Evolutionary conservation across 176 grass and related monocot genomes (phyloP).

Genomic region (Aegilops sharonensis): DNA sequence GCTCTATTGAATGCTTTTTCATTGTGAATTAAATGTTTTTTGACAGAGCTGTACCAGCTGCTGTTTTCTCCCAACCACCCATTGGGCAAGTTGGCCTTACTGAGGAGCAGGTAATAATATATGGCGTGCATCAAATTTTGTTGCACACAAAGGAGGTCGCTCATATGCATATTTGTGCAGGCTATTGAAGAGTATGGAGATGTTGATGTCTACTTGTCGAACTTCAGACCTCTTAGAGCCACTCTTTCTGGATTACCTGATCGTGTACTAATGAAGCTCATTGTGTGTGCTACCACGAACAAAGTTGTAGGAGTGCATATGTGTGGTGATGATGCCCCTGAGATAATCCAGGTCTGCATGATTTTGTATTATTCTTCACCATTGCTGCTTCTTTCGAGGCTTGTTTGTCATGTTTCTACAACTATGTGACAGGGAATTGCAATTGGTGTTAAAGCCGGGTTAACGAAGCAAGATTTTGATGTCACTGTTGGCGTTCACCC

Average conservation of each 20-base stretch:
- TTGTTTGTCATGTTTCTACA: neutral
- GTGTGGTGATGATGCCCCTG: slow-evolving; percentile 87
- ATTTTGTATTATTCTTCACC: neutral
- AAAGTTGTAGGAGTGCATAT: slow-evolving; percentile 91
- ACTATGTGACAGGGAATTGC: slow-evolving; percentile 67
- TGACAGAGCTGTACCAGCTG: slow-evolving; percentile 78
- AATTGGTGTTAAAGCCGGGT: slow-evolving; percentile 88
- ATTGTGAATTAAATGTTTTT: slow-evolving; percentile 1
- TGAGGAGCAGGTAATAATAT: slow-evolving; percentile 69
- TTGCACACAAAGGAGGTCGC: neutral
- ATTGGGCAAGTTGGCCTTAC: slow-evolving; percentile 91
- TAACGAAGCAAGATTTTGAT: slow-evolving; percentile 95
- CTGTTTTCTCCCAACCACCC: slow-evolving; percentile 88
- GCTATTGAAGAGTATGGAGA: slow-evolving; percentile 72
- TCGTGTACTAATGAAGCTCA: slow-evolving; percentile 81
- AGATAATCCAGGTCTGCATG: slow-evolving; percentile 81
- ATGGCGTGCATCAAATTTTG: neutral
- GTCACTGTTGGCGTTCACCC: slow-evolving; percentile 83
- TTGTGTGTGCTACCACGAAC: slow-evolving; percentile 73
- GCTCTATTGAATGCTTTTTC: neutral
- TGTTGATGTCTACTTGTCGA: slow-evolving; percentile 72
- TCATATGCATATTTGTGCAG: slow-evolving; percentile 40
- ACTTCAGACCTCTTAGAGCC: slow-evolving; percentile 91
- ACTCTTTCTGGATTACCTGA: slow-evolving; percentile 94
- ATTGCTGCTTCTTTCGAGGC: slow-evolving; percentile 21